Percentiles rank a stretch among this genome's conserved stretches.
These are phyloP conservation scores for Exophiala calicioides DNA, from an alignment of 2,329 filamentous ascomycete genomes.

Conservation along the genomic window DNA sequence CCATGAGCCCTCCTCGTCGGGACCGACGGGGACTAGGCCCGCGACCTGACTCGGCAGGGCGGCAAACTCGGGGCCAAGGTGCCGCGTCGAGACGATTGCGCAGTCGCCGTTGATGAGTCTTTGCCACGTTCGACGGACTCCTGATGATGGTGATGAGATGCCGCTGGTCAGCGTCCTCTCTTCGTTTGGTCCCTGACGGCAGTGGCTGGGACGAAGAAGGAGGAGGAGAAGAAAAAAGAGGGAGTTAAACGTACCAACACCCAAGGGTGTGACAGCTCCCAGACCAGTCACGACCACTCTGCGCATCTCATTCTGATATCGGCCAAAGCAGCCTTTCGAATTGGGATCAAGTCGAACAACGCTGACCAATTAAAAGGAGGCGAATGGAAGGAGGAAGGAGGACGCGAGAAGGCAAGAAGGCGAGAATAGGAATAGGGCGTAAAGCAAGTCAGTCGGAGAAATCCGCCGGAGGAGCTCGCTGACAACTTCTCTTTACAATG, in stretches of 20 bases:
- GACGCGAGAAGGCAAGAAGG: not conserved
- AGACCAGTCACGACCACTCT: conserved; percentile 83
- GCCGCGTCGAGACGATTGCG: conserved; percentile 73
- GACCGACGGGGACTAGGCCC: conserved; percentile 70
- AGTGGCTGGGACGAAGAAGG: conserved; percentile 10
- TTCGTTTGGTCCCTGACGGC: no score
- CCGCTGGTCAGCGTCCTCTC: no score
- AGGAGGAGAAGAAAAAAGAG: conserved; percentile 1
- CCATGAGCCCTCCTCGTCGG: conserved; percentile 43
- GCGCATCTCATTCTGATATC: conserved; percentile 41
- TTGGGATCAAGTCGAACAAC: no score
- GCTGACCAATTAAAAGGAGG: no score
- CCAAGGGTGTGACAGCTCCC: conserved; percentile 79
- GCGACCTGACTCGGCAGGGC: conserved; percentile 82
- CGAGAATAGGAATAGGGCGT: not conserved
- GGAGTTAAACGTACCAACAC: conserved; percentile 64
- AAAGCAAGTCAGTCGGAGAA: not conserved
- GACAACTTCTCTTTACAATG: conserved; percentile 2
- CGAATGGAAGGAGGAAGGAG: no score
- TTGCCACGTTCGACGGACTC: conserved; percentile 74
- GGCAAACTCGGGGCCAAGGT: conserved; percentile 64
- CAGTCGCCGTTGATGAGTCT: conserved; percentile 77
- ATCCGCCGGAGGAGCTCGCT: conserved; percentile 6
- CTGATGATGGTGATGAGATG: conserved; percentile 38
- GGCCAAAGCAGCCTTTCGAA: no score